Base-by-base conservation (phyloP, 306 rosid genomes). In the Lathyrus tuberosus region DNA sequence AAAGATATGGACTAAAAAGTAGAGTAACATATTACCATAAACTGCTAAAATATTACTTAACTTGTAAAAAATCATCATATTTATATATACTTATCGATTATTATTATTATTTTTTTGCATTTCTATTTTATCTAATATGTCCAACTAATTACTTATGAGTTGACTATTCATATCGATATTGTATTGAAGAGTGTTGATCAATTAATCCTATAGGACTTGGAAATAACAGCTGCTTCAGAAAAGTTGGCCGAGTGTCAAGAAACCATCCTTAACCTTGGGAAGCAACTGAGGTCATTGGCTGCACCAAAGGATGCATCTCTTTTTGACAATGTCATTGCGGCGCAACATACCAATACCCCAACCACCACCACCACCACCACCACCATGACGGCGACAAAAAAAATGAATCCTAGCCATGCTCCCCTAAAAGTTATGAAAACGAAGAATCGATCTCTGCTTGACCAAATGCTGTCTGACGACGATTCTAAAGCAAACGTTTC, bases 171-270 rank as follows among this genome's bases (percentile, higher is more conserved):
- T 71, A 6, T 58, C 60, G 37, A 41, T 53, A 46, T 59, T 57
- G 28, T 52, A 58, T 75, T 30, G 62, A 74, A 48, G 14, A 54
- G 8, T 65, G 59, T 47, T 69, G 18, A 68, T 62, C 53, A 80
- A n/a, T n/a, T n/a, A n/a, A 80, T 37, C 57, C 67, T 73, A 62
- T 86, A 92, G 96, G 98, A 85, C n/a, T 78, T 75, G 88, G 96
- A 89, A 85, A 89, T 92, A 75, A 80, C 98, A 73, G 85, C 95
- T 68, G 98, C 96, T 77, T 89, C 96, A 15, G 95, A 89, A 75
- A 92, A 89, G 83, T 69, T 92, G 82, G 96, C 96, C 0, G 98
- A 92, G 73, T 92, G 98, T 87, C 98, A 92, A 83, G 95, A 87
- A 84, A 89, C 96, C 28, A 92, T 92, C 78, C 81, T 87, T 22